Evolutionary conservation across 1,139 yeast genomes (phyloP).

Genomic region (Zygosaccharomyces pseudobailii): DNA sequence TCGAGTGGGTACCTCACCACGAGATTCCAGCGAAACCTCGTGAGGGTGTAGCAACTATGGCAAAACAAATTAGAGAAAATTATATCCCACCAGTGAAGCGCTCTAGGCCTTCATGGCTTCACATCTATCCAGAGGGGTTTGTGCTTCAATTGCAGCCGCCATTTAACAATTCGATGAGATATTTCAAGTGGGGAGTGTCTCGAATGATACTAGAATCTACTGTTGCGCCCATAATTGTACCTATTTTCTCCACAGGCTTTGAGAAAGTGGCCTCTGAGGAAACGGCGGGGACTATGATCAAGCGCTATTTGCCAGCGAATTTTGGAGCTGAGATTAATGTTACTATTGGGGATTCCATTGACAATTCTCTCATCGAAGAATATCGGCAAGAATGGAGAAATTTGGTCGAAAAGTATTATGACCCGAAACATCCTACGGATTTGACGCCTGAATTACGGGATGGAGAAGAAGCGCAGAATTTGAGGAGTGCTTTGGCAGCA

Average conservation of each 20-base stretch:
- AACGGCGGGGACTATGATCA: conserved; percentile 48
- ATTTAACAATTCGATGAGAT: conserved; percentile 77
- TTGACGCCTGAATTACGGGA: conserved; percentile 55
- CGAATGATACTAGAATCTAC: conserved; percentile 78
- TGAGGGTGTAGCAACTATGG: conserved; percentile 5
- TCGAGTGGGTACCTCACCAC: conserved; percentile 42
- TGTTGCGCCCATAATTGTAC: conserved; percentile 81
- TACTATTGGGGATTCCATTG: conserved; percentile 66
- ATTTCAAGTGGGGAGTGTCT: conserved; percentile 94
- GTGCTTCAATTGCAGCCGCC: conserved; percentile 84
- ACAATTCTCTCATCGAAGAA: conserved; percentile 52
- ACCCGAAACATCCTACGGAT: conserved; percentile 50
- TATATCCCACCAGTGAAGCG: conserved; percentile 49
- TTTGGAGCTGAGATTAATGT: conserved; percentile 65
- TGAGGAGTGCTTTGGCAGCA: conserved; percentile 69
- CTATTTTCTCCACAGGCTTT: conserved; percentile 81
- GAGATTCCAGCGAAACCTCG: conserved; percentile 4
- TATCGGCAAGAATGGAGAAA: conserved; percentile 67
- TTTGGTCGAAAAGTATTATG: conserved; percentile 51
- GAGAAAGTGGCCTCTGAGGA: conserved; percentile 85
- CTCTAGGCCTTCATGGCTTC: conserved; percentile 79
- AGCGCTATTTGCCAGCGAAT: conserved; percentile 59
- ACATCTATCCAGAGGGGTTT: conserved; percentile 92
- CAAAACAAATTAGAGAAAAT: conserved; percentile 21
- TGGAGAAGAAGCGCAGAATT: conserved; percentile 57